A percentile compares a stretch with the other conserved stretches of the same genome.
These are phyloP conservation scores for Fusarium sp. DNA, from an alignment of 2,329 filamentous ascomycete genomes.

Conservation along the genomic window DNA sequence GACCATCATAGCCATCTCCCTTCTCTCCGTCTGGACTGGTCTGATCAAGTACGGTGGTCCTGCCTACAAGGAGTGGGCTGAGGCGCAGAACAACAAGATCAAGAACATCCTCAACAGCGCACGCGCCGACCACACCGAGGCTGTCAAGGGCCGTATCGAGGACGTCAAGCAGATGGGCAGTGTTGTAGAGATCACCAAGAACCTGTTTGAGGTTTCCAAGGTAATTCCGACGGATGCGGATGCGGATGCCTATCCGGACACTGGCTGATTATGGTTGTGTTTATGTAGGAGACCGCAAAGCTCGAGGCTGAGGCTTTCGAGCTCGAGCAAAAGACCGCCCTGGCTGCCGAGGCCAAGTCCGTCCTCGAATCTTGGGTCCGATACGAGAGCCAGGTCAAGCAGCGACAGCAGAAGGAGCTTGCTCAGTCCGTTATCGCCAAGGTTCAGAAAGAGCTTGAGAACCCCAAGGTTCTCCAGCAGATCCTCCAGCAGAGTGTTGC, in stretches of 20 bases:
- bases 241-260: not conserved
- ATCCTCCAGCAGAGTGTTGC: constrained; percentile 96
- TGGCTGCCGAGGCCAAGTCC: constrained; percentile 90
- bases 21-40: constrained; percentile 91
- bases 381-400: constrained; percentile 98
- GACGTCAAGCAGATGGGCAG: constrained; percentile 93
- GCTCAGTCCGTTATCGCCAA: constrained; percentile 93
- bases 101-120: constrained; percentile 94
- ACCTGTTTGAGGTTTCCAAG: constrained; percentile 97
- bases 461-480: constrained; percentile 95
- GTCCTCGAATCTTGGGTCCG: constrained; percentile 99
- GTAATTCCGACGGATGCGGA: constrained; percentile 58
- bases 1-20: constrained; percentile 90
- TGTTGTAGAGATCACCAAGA: constrained; percentile 97
- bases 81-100: constrained; percentile 89
- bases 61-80: constrained; percentile 90
- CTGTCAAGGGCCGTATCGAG: constrained; percentile 92
- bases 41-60: constrained; percentile 95
- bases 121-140: constrained; percentile 91
- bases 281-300: constrained; percentile 85
- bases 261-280: constrained; percentile 41
- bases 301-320: constrained; percentile 97
- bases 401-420: constrained; percentile 96
- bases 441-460: constrained; percentile 98
- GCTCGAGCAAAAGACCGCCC: constrained; percentile 93